Base-by-base conservation (phyloP, 1,284 basidiomycete genomes). In the Heliocybe sulcata region DNA sequence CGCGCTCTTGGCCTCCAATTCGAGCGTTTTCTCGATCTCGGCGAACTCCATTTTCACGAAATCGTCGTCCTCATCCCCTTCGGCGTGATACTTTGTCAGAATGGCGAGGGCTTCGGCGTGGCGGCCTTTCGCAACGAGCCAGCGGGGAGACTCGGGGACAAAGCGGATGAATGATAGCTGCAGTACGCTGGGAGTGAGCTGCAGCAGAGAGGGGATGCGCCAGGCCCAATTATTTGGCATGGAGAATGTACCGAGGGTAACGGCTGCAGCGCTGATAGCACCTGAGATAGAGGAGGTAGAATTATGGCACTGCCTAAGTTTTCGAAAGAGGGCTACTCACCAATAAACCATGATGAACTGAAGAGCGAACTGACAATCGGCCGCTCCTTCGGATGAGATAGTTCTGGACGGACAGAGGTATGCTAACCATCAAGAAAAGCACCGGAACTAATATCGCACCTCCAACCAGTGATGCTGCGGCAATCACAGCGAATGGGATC, bases 111-210 rank as follows among this genome's bases (percentile, higher is more conserved):
- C 93, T 9, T 73, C 72, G 8, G 76, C 82, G 56, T 85, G 71
- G 51, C 76, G 75, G 51, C 83, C 84, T 59, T 79, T 77, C 75
- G 88, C 88, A 72, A 94, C 78, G 56, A 86, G 81, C 81, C 81
- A 94, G 68, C 93, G 90, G 23, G 93, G 92, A 23, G 92, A 94
- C 74, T 91, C 90, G 42, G 90, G 90, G 51, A 89, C 80, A 59
- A 82, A 74, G 57, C 65, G 73, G 51, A 79, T 67, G 60, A 77
- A 79, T 12, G 57, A 56, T 22, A 84, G 62, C 59, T 80, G 80
- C 23, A 81, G 60, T 26, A 68, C 35, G 48, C 76, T 77, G 0
- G 82, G 80, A 0, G 75, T 58, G 49, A 75, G 65, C 64, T 86
- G 83, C 2, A 85, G 69, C n/a, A 82, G 62, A 2, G 77, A 78